phyloP scores from a whole-genome alignment of 805 yeast genomes.

The Candida caryicola region DNA sequence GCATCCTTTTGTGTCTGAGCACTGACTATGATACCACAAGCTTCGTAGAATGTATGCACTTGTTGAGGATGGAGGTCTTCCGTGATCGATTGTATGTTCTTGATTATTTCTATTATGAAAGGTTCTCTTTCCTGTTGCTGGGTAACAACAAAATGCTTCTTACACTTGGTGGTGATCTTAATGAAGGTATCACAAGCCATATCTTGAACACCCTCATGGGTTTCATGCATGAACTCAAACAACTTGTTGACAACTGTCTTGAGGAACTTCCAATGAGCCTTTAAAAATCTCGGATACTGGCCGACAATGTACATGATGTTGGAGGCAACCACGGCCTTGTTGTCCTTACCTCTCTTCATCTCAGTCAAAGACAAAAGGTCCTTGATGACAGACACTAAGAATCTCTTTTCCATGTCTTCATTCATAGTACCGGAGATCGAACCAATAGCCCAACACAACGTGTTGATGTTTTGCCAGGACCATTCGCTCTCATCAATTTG shows the following conservation, averaged over 20 bases:
- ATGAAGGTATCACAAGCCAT: constrained; percentile 99
- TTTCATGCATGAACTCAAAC: constrained; percentile 98
- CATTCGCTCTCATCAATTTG: constrained; percentile 97
- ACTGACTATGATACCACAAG: constrained; percentile 89
- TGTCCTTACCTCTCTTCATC: constrained; percentile 94
- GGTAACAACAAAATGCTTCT: constrained; percentile 86
- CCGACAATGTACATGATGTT: constrained; percentile 99
- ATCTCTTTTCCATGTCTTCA: constrained; percentile 94
- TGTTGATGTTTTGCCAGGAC: constrained; percentile 98
- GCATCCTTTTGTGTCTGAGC: constrained; percentile 73
- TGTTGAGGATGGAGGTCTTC: constrained; percentile 95
- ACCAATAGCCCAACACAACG: constrained; percentile 99
- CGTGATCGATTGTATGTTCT: constrained; percentile 79
- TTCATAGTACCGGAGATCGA: constrained; percentile 98
- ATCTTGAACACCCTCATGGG: constrained; percentile 99
- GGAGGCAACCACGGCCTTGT: constrained; percentile 99
- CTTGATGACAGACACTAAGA: constrained; percentile 88
- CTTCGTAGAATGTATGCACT: constrained; percentile 95
- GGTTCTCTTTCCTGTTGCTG: constrained; percentile 87
- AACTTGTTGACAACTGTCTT: constrained; percentile 93
- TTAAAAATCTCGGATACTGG: constrained; percentile 94
- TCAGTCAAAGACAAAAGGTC: constrained; percentile 90
- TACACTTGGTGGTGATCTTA: constrained; percentile 92
- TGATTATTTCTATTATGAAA: constrained; percentile 84
- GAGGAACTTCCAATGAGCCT: constrained; percentile 97